Percentiles rank a stretch among this genome's conserved stretches.
phyloP scores from a whole-genome alignment of 306 rosid genomes.

The Fragaria ananassa region DNA sequence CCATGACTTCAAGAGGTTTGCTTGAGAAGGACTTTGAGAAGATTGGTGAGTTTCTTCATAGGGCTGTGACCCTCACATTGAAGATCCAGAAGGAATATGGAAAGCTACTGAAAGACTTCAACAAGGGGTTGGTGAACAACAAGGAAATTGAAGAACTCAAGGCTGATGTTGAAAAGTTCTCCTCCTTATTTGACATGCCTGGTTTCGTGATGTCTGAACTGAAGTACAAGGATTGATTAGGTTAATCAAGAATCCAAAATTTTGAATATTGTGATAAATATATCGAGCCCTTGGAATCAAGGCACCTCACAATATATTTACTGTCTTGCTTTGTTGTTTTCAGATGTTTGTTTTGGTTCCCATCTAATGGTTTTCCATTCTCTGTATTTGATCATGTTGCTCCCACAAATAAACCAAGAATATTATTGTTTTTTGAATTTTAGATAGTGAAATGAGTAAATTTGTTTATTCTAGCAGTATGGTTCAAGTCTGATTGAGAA shows the following conservation, averaged over 20 bases:
- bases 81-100: constrained; percentile 73
- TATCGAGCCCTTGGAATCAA: not conserved
- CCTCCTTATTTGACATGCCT: constrained; percentile 80
- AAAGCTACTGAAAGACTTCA: constrained; percentile 91
- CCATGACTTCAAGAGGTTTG: constrained; percentile 96
- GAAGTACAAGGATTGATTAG: constrained; percentile 94
- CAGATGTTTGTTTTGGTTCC: constrained; percentile 2
- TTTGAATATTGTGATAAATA: not conserved
- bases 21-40: constrained; percentile 87
- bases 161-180: constrained; percentile 80
- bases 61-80: constrained; percentile 72
- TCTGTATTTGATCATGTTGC: constrained; percentile 15
- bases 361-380: not conserved
- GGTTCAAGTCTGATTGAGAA: not conserved
- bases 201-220: constrained; percentile 69
- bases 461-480: not conserved
- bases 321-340: constrained; percentile 7
- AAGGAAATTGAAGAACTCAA: constrained; percentile 76
- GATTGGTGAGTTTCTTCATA: constrained; percentile 92
- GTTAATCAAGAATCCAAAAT: not conserved
- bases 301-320: not conserved
- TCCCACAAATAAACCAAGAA: constrained; percentile 18
- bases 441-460: not conserved
- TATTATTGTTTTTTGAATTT: constrained; percentile 2
- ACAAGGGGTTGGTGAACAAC: constrained; percentile 82